Evolutionary conservation across 176 grass and related monocot genomes (phyloP).

Genomic region (Phoenix roebelenii): DNA sequence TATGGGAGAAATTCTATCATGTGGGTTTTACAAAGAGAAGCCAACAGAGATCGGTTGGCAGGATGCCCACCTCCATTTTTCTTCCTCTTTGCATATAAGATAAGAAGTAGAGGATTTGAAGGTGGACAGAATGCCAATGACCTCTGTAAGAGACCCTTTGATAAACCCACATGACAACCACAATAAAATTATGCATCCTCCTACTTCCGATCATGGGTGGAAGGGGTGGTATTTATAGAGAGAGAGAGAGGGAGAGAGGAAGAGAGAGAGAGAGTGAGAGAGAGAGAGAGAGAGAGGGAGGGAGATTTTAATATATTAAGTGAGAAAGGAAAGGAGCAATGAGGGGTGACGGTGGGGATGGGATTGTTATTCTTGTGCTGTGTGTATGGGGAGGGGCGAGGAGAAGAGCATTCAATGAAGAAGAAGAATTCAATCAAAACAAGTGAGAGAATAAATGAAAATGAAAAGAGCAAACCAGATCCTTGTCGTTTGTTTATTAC

Average conservation of each 20-base stretch:
- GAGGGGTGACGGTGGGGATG: not conserved
- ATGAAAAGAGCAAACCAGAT: too few species aligned
- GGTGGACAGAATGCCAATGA: slow-evolving; percentile 22
- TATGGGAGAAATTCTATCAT: slow-evolving; percentile 1
- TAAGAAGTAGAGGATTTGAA: not conserved
- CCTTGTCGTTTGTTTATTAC: too few species aligned
- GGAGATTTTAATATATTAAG: not conserved
- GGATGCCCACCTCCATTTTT: slow-evolving; percentile 14
- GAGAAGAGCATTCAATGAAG: too few species aligned
- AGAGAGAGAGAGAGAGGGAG: not conserved
- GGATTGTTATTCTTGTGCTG: not conserved
- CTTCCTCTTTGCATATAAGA: not conserved
- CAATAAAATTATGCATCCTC: not conserved
- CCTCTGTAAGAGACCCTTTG: slow-evolving; percentile 13
- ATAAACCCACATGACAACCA: slow-evolving; percentile 12
- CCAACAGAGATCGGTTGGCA: slow-evolving; percentile 15
- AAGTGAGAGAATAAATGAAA: too few species aligned
- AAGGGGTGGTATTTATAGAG: not conserved
- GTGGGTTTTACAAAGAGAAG: slow-evolving; percentile 19
- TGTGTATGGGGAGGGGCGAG: not conserved
- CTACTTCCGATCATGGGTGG: not conserved
- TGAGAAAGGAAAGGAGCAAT: not conserved
- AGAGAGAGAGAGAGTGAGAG: slow-evolving; percentile 3
- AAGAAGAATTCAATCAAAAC: too few species aligned
- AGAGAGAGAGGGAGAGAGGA: too few species aligned